Evolutionary conservation across 176 grass and related monocot species (phyloP), one percentile per base, ranked within the genome.

Genomic region (Areca catechu): DNA sequence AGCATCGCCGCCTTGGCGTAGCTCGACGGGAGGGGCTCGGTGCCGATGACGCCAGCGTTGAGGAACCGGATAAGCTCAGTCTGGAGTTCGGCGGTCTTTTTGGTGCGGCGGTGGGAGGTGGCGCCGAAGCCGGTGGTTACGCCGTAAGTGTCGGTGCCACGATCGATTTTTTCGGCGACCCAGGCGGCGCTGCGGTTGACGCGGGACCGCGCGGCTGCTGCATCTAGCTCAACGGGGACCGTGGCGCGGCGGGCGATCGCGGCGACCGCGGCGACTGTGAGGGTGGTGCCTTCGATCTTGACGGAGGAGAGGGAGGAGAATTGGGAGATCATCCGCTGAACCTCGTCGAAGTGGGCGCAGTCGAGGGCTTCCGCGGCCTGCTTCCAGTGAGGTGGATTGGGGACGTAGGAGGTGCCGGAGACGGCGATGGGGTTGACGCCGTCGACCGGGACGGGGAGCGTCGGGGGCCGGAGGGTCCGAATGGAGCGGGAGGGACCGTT

Each of bases 1-100:
- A 69, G 66, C 66, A 69, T 69, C 16, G 66, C 52, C 20, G 53
- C 66, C 19, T 69, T 57, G 24, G 53, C 66, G 19, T 69, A 69
- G 18, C 29, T 48, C 22, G 53, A 5, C 19, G 66, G 53, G 15
- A 69, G 66, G 66, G 18, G n/a, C 5, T 69, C 66, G 18, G 7
- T 48, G 53, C 66, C 19, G 29, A 69, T 34, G 27, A 69, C 66
- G 0, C 66, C 66, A 14, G 66, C 66, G 29, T 69, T 69, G 14
- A 69, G 53, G 29, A 69, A 69, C 3, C 66, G 66, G 19, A 69
- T 57, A 15, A 69, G 66, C 53, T 69, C 66, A 0, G 66, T 57
- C 20, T 69, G 66, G 28, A 69, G 28, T 14, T 48, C 53, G 15
- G 66, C 25, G 28, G 53, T 57, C 52, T 57, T 56, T 53, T 19